A percentile compares a stretch with the other conserved stretches of the same genome.
Evolutionary conservation across 2,329 filamentous ascomycete species (phyloP).

Genomic region (Aureobasidium mangrovei): DNA sequence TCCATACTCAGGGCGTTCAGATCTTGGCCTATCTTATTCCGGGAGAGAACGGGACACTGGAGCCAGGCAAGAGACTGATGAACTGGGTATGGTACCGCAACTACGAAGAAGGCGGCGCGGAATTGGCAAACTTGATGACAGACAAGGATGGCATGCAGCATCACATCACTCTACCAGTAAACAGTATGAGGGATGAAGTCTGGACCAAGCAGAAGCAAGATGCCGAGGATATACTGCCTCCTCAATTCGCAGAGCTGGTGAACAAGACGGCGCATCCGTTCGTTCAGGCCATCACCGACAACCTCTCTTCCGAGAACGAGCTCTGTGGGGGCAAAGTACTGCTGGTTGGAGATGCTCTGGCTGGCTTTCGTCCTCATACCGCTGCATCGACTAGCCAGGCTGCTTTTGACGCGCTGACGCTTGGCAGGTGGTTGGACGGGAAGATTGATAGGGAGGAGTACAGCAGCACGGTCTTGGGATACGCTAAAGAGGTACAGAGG

Average conservation of each 20-base stretch:
- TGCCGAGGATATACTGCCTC: conserved; percentile 28
- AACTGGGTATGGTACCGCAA: conserved; percentile 44
- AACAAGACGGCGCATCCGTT: conserved; percentile 35
- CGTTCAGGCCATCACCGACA: conserved; percentile 39
- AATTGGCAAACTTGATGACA: conserved; percentile 37
- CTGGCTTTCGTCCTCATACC: conserved; percentile 39
- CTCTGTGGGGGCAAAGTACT: conserved; percentile 36
- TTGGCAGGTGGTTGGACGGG: conserved; percentile 34
- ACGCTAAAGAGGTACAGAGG: conserved; percentile 30
- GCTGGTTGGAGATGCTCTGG: conserved; percentile 40
- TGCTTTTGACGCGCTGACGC: conserved; percentile 35
- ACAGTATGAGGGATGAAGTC: conserved; percentile 30
- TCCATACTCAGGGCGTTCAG: conserved; percentile 30
- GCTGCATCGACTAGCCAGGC: conserved; percentile 41
- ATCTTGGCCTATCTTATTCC: conserved; percentile 40
- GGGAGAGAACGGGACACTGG: conserved; percentile 32
- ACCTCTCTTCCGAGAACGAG: conserved; percentile 29
- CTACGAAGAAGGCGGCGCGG: conserved; percentile 30
- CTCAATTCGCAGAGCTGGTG: conserved; percentile 36
- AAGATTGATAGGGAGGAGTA: conserved; percentile 29
- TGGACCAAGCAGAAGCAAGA: conserved; percentile 32
- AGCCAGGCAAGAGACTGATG: conserved; percentile 34
- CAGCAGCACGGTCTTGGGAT: conserved; percentile 29
- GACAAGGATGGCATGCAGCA: conserved; percentile 34
- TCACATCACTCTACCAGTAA: conserved; percentile 36